Conservation (phyloP, 805 yeast species). For the Candida hispaniensis region DNA sequence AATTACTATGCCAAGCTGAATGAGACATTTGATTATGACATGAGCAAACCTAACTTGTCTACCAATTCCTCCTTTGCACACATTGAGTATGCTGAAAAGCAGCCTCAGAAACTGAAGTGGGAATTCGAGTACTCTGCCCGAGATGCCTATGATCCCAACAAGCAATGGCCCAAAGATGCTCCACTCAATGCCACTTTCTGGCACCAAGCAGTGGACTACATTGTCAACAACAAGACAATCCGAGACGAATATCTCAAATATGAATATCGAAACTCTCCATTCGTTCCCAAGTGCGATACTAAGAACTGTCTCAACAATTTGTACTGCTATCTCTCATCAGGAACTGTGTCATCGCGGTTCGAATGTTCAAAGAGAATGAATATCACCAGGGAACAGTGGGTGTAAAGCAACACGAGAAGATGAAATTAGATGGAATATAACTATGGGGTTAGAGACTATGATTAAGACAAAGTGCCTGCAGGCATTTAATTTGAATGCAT, state of each 20-base stretch:
- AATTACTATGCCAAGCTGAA: conserved; percentile 53
- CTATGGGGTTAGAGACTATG: too few relatives aligned
- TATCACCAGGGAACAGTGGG: conserved; percentile 16
- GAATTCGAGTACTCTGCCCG: conserved; percentile 41
- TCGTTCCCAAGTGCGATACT: conserved; percentile 38
- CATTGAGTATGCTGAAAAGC: conserved; percentile 19
- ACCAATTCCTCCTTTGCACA: conserved; percentile 5
- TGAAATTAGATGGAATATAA: too few relatives aligned
- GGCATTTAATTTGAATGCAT: too few relatives aligned
- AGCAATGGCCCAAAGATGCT: conserved; percentile 46
- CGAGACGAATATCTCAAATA: conserved; percentile 36
- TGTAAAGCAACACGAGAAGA: too few relatives aligned
- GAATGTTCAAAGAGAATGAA: conserved; percentile 18
- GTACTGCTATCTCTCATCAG: conserved; percentile 32
- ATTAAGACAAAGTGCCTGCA: too few relatives aligned
- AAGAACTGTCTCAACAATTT: conserved; percentile 29
- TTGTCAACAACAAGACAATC: conserved; percentile 37
- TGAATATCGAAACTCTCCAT: conserved; percentile 45
- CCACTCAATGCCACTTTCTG: conserved; percentile 62
- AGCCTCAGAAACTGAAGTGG: conserved; percentile 43
- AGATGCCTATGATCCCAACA: conserved; percentile 37
- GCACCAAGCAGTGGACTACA: conserved; percentile 31
- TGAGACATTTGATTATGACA: conserved; percentile 33
- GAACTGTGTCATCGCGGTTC: conserved; percentile 24
- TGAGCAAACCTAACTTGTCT: conserved; percentile 5